These are phyloP conservation scores for Kappamyces sp. DNA, from an alignment of 192 early-diverging fungal genomes.

Conservation along the genomic window DNA sequence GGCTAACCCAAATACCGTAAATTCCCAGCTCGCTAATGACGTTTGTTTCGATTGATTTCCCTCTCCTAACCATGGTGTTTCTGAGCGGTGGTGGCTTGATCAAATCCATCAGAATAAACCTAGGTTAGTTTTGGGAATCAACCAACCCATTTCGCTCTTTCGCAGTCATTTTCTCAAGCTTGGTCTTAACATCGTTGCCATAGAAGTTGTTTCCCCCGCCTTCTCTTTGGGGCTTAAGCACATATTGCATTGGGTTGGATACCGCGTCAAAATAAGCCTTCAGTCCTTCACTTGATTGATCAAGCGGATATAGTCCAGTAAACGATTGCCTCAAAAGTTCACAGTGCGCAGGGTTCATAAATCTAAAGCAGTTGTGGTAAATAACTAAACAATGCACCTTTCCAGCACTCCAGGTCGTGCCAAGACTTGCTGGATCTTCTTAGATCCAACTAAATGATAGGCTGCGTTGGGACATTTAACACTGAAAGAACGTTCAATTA, in stretches of 20 bases:
- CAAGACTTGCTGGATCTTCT: constrained; percentile 94
- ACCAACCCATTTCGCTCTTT: constrained; percentile 73
- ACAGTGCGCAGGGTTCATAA: constrained; percentile 29
- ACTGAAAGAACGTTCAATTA: constrained; percentile 73
- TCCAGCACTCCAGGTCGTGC: constrained; percentile 75
- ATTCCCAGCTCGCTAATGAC: constrained; percentile 92
- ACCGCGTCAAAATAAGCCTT: constrained; percentile 64
- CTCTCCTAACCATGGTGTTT: constrained; percentile 73
- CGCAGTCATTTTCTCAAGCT: constrained; percentile 45
- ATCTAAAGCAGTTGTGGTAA: constrained; percentile 15
- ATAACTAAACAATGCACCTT: constrained; percentile 39
- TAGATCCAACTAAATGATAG: constrained; percentile 90
- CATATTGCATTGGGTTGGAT: constrained; percentile 58
- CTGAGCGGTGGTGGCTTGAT: constrained; percentile 71
- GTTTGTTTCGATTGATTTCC: constrained; percentile 59
- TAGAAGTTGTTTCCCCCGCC: constrained; percentile 97
- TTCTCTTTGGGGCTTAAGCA: constrained; percentile 95
- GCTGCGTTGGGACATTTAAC: constrained; percentile 86
- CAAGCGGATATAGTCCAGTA: constrained; percentile 87
- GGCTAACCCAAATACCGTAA: constrained; percentile 82
- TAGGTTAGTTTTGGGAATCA: no score
- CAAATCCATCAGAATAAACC: constrained; percentile 95
- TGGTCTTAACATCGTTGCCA: constrained; percentile 66
- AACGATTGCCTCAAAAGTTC: constrained; percentile 64
- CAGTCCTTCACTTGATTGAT: constrained; percentile 57